Percentiles rank a stretch among this genome's conserved stretches.
Evolutionary conservation across 805 yeast genomes (phyloP).

Genomic region (Grigorovia humatica): DNA sequence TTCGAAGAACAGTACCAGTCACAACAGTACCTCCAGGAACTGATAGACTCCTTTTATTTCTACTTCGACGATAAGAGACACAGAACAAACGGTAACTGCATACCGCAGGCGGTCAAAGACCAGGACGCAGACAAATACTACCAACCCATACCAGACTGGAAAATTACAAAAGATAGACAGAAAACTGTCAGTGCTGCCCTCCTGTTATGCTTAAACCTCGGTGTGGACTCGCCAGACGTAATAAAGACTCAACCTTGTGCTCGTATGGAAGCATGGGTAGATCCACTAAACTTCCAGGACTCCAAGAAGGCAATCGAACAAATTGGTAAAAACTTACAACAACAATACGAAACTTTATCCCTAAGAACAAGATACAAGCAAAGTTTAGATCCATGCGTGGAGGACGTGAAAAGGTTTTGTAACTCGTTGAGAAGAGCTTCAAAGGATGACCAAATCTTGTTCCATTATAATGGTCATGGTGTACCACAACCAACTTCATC

Average conservation of each 20-base stretch:
- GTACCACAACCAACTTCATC: conserved; percentile 94
- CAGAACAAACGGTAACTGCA: conserved; percentile 78
- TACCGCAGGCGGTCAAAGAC: conserved; percentile 41
- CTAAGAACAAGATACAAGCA: conserved; percentile 84
- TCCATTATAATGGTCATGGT: conserved; percentile 97
- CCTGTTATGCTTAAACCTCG: conserved; percentile 80
- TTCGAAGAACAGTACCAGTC: conserved; percentile 44
- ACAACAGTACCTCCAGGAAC: conserved; percentile 43
- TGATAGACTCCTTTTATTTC: conserved; percentile 61
- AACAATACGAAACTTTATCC: conserved; percentile 82
- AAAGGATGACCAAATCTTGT: conserved; percentile 83
- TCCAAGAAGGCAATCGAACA: conserved; percentile 85
- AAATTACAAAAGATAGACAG: conserved; percentile 78
- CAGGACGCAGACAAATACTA: conserved; percentile 37
- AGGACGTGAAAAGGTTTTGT: conserved; percentile 87
- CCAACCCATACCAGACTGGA: conserved; percentile 82
- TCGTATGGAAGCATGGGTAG: conserved; percentile 84
- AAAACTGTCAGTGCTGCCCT: conserved; percentile 90
- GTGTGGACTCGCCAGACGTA: conserved; percentile 96
- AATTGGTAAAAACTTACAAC: conserved; percentile 78
- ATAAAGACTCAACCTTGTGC: conserved; percentile 91
- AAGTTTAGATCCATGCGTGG: conserved; percentile 88
- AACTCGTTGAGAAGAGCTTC: conserved; percentile 81
- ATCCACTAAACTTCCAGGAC: conserved; percentile 72
- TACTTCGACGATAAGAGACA: conserved; percentile 91